Evolutionary conservation across 78 protist species (phyloP).

Genomic region (Protostelium mycophagum): DNA sequence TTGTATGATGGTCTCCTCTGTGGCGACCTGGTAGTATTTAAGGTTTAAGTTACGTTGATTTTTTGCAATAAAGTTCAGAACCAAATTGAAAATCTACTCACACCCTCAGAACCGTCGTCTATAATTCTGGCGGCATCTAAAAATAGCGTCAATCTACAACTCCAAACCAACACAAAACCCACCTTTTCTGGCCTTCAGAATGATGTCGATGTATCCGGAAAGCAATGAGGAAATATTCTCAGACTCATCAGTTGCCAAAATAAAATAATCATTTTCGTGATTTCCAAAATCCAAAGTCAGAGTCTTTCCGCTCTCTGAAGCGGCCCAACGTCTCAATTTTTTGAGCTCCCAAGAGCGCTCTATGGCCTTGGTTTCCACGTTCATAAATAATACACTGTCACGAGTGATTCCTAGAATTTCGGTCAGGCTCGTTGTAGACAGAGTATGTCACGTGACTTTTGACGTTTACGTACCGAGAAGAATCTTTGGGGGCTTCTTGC

Average conservation of each 20-base stretch:
- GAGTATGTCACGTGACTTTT: no score
- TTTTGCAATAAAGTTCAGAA: no score
- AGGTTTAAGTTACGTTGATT: no score
- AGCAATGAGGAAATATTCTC: slow-evolving; percentile 45
- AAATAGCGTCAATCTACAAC: no score
- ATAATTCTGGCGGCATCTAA: neutral
- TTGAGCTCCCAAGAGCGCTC: slow-evolving; percentile 33
- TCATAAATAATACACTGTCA: slow-evolving; percentile 37
- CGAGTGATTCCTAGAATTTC: slow-evolving; percentile 62
- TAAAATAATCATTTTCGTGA: slow-evolving; percentile 56
- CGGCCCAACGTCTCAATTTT: slow-evolving; percentile 68
- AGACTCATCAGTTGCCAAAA: slow-evolving; percentile 27
- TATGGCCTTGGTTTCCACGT: slow-evolving; percentile 48
- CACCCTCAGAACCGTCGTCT: neutral
- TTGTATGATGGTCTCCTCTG: neutral
- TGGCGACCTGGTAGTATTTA: neutral
- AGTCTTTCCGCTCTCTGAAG: slow-evolving; percentile 21
- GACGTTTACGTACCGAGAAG: neutral
- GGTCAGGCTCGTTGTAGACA: slow-evolving; percentile 27
- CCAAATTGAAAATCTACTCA: neutral
- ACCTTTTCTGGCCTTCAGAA: slow-evolving; percentile 38
- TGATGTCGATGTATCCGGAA: slow-evolving; percentile 67
- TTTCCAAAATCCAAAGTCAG: slow-evolving; percentile 74
- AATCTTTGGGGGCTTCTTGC: neutral
- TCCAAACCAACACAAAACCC: no score